Percentiles rank a stretch among this genome's conserved stretches.
Conservation (phyloP, 257 asterid genomes). For the Nicotiana knightiana region DNA sequence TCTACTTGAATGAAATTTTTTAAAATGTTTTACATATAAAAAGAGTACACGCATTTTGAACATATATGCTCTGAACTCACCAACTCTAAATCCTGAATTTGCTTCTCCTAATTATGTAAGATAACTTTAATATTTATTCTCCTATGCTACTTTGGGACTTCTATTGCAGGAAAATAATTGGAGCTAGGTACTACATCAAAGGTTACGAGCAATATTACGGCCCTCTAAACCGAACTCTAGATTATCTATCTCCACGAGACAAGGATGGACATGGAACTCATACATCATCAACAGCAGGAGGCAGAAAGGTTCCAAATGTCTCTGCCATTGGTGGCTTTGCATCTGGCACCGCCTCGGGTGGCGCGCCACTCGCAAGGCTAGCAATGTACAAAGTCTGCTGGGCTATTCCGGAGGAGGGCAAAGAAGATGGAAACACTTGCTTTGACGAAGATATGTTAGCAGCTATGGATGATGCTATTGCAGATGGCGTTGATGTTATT, state of each 20-base stretch:
- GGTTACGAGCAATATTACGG: constrained; percentile 67
- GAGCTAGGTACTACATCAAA: constrained; percentile 78
- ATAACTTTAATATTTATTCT: not conserved
- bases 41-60: not conserved
- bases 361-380: constrained; percentile 69
- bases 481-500: constrained; percentile 73
- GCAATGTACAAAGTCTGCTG: constrained; percentile 95
- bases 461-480: constrained; percentile 85
- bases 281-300: constrained; percentile 69
- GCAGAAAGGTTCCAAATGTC: constrained; percentile 38
- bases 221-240: constrained; percentile 50
- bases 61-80: too few relatives aligned
- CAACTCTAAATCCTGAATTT: not conserved
- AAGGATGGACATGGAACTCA: constrained; percentile 95
- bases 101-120: not conserved
- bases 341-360: constrained; percentile 75
- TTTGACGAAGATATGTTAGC: constrained; percentile 80
- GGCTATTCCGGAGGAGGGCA: constrained; percentile 55
- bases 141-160: not conserved
- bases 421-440: constrained; percentile 64
- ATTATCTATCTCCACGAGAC: constrained; percentile 77
- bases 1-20: not conserved
- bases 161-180: constrained; percentile 61
- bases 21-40: not conserved
- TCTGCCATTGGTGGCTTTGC: constrained; percentile 83